Percentiles rank a stretch among this genome's conserved stretches.
These are phyloP conservation scores for Waltiozyma sp. DNA, from an alignment of 1,139 yeast genomes.

Conservation along the genomic window DNA sequence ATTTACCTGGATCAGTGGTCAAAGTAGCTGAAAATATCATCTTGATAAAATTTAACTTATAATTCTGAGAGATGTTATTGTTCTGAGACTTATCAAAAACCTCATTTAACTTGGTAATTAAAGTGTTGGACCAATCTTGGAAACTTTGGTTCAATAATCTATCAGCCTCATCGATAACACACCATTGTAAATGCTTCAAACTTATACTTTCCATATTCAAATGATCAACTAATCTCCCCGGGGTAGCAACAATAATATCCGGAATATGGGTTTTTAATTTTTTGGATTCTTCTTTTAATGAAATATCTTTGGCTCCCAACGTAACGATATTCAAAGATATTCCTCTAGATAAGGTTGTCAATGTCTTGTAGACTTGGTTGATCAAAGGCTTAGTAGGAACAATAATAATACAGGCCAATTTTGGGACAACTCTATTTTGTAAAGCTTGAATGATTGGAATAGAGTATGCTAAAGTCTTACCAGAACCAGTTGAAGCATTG, in stretches of 20 bases:
- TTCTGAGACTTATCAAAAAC: conserved; percentile 13
- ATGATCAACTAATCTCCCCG: conserved; percentile 93
- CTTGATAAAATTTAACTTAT: conserved; percentile 34
- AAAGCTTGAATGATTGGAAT: conserved; percentile 73
- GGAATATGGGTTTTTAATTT: conserved; percentile 43
- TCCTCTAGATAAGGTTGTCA: conserved; percentile 53
- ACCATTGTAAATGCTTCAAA: conserved; percentile 45
- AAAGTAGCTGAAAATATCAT: conserved; percentile 87
- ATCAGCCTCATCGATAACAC: conserved; percentile 94
- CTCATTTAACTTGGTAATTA: conserved; percentile 40
- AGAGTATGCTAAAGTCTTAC: conserved; percentile 85
- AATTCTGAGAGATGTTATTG: conserved; percentile 22
- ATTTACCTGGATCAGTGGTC: conserved; percentile 84
- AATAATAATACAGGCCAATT: conserved; percentile 62
- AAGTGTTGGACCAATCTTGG: conserved; percentile 80
- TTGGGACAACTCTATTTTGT: conserved; percentile 53
- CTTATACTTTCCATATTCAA: conserved; percentile 29
- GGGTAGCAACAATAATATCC: conserved; percentile 76
- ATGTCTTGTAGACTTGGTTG: conserved; percentile 64
- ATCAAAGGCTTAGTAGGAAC: conserved; percentile 89
- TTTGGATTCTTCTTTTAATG: conserved; percentile 55
- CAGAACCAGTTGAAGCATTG: conserved; percentile 94
- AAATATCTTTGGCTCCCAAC: conserved; percentile 44
- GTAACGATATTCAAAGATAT: conserved; percentile 51
- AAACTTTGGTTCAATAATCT: conserved; percentile 79